These are phyloP conservation scores for Phytophthora foliorum DNA, from an alignment of 352 stramenopile species.

Conservation along the genomic window DNA sequence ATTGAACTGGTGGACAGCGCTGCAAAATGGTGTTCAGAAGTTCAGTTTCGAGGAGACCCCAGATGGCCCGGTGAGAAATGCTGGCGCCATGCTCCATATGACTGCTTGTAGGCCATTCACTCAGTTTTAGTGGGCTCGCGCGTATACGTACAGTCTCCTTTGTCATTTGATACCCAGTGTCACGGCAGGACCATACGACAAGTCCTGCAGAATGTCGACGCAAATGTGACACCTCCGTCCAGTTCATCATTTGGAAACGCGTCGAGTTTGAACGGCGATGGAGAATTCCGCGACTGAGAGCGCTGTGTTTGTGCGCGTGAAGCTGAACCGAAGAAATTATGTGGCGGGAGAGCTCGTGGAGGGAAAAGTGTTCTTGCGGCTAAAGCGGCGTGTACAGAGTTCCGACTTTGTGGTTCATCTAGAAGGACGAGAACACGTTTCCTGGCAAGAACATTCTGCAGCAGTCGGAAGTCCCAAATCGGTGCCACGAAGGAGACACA, in stretches of 20 bases:
- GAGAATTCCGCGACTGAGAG: background rate
- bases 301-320: background rate
- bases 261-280: background rate
- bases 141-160: background rate
- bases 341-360: constrained; percentile 14
- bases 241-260: background rate
- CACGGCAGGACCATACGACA: too few species aligned
- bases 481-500: constrained; percentile 7
- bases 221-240: too few species aligned
- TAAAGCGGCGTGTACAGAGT: constrained; percentile 7
- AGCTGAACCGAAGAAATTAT: constrained; percentile 13
- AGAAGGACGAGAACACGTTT: constrained; percentile 25
- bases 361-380: constrained; percentile 9
- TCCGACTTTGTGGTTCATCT: constrained; percentile 24
- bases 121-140: too few species aligned
- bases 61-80: background rate
- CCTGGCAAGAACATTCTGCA: constrained; percentile 18
- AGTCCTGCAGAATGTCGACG: too few species aligned
- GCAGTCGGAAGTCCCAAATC: background rate
- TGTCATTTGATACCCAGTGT: too few species aligned
- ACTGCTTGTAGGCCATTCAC: too few species aligned
- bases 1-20: too few species aligned
- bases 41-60: too few species aligned
- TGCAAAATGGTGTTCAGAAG: too few species aligned
- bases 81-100: background rate